phyloP scores from a whole-genome alignment of 2,329 filamentous ascomycete species.

The Stagonosporopsis tanaceti region DNA sequence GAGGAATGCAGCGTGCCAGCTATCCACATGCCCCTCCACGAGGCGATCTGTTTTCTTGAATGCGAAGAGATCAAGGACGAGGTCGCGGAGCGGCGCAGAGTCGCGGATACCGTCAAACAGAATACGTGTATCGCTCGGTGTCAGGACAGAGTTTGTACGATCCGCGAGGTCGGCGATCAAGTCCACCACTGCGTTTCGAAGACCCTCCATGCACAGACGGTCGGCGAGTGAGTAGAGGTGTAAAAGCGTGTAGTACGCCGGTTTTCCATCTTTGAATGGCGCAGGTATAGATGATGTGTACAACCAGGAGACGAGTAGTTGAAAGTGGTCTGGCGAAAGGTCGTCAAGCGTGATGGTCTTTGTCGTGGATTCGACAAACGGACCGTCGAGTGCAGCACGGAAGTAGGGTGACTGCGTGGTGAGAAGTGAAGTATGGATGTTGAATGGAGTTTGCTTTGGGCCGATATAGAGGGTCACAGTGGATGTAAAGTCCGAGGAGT shows the following conservation, averaged over 20 bases:
- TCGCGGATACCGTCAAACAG: conserved; percentile 56
- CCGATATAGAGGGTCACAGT: conserved; percentile 52
- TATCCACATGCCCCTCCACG: conserved; percentile 55
- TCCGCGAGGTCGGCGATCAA: conserved; percentile 56
- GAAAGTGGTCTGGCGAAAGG: conserved; percentile 56
- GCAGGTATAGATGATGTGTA: conserved; percentile 54
- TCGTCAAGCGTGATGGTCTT: conserved; percentile 56
- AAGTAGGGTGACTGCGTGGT: conserved; percentile 59
- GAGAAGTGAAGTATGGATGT: conserved; percentile 59
- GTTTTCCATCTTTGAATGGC: conserved; percentile 56
- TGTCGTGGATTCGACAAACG: conserved; percentile 56
- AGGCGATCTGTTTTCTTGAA: conserved; percentile 62
- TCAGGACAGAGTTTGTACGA: conserved; percentile 58
- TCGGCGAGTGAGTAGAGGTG: conserved; percentile 58
- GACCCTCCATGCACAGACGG: conserved; percentile 55
- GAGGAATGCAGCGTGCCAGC: conserved; percentile 59
- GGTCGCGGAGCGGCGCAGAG: conserved; percentile 48
- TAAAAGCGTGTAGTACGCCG: conserved; percentile 60
- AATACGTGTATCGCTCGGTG: conserved; percentile 58
- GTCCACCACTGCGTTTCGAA: conserved; percentile 56
- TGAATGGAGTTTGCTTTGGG: conserved; percentile 50
- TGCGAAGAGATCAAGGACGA: conserved; percentile 60
- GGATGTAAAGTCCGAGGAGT: conserved; percentile 52
- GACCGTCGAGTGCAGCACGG: conserved; percentile 57
- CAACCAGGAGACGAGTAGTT: conserved; percentile 61